Conservation (phyloP, 768 basidiomycete genomes). For the Podaxis mareebaensis region DNA sequence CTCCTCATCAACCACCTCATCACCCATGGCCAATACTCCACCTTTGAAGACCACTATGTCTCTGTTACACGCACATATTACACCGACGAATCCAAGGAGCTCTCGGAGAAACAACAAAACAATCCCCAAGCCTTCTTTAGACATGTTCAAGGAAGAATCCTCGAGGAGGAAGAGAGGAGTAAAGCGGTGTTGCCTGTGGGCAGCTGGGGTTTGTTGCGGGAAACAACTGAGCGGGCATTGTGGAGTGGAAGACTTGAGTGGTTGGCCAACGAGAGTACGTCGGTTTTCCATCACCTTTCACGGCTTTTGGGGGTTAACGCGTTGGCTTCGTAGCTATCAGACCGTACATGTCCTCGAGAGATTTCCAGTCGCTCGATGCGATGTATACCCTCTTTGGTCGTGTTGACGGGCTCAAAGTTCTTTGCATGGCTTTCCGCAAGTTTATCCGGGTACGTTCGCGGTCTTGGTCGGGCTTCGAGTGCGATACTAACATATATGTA, state of each 20-base stretch:
- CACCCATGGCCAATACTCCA: conserved; percentile 56
- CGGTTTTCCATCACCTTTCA: conserved; percentile 1
- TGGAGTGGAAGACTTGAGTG: conserved; percentile 44
- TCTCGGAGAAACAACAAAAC: conserved; percentile 36
- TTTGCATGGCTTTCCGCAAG: conserved; percentile 62
- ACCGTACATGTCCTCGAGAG: conserved; percentile 47
- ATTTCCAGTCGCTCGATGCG: conserved; percentile 40
- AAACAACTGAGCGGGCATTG: conserved; percentile 54
- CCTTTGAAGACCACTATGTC: conserved; percentile 60
- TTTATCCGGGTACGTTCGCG: conserved; percentile 52
- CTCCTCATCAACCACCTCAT: conserved; percentile 58
- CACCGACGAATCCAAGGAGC: conserved; percentile 43
- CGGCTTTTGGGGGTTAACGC: not conserved
- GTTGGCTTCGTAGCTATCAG: conserved; percentile 46
- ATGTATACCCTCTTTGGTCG: conserved; percentile 67
- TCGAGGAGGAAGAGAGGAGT: conserved; percentile 60
- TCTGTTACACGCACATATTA: conserved; percentile 55
- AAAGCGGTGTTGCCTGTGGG: conserved; percentile 49
- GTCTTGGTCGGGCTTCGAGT: not conserved
- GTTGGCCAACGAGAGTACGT: conserved; percentile 35
- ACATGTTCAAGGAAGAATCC: conserved; percentile 43
- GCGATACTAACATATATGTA: conserved; percentile 24
- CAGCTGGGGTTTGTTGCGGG: conserved; percentile 51
- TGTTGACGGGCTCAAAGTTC: conserved; percentile 50
- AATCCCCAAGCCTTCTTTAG: conserved; percentile 55